Evolutionary conservation across 352 stramenopile genomes (phyloP), one percentile per base, ranked within the genome.

Genomic region (Phytophthora megakarya): DNA sequence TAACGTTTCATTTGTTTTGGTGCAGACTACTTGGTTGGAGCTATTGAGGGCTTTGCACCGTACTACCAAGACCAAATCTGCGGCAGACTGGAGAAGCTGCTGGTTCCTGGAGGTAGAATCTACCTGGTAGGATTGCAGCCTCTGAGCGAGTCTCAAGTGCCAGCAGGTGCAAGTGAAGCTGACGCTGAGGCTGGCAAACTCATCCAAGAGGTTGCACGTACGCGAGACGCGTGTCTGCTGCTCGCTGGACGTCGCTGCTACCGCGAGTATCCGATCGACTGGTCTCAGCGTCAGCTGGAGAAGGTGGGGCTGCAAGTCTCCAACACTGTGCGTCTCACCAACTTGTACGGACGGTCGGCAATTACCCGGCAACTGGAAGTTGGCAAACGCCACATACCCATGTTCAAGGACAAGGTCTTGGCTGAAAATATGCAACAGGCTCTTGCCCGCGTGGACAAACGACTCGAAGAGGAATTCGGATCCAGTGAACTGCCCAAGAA

Each of bases 361-460:
- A 92, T 97, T 53, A 73, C 92, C 47, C 85, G 91, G 46, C 93
- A 98, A 72, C 77, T 97, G 28, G 88, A 97, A 62, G 91, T 98
- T 9, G 93, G 66, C 1, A 76, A 86, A 55, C 89, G 76, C 47
- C 96, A 98, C 39, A 76, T 97, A 21, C 43, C 56, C 39, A 80
- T 92, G 23, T 96, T 97, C 49, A 72, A 81, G 19, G 81, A 86
- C 45, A 70, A 59, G 28, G 70, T 56, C 18, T 42, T 87, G 13
- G 73, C 73, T 10, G 47, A 66, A 25, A 63, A 46, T 46, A 70
- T 87, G 67, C 58, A 61, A 28, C 48, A 72, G 42, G 71, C 76
- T 26, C 64, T 97, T 21, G 80, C 94, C 64, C 72, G 81, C 37
- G 66, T 97, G 54, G 81, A 80, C 26, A 33, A 64, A 45, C 61